Base-by-base conservation (phyloP, 805 yeast species). In the Candida fluviatilis region DNA sequence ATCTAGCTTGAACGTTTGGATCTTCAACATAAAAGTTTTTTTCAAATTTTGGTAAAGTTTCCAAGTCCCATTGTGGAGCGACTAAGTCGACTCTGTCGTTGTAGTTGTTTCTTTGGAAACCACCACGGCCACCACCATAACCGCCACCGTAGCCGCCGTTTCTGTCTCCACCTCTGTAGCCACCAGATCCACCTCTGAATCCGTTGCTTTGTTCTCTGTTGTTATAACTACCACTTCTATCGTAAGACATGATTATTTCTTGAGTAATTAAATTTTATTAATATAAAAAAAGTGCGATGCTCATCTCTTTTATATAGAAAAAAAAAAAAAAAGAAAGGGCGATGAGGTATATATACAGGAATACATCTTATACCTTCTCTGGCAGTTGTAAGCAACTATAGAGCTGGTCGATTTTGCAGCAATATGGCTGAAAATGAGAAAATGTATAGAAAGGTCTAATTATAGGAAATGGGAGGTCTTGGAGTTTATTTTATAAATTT, bases 1-100 rank as follows among this genome's bases (percentile, higher is more conserved):
- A 59, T 66, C 97, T 85, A 33, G 66, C 71, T 43, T 86, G 65
- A 45, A 93, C 98, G 38, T 64, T 64, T 42, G 86, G 85, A 58
- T 84, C 82, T 72, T 93, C 99, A 46, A 73, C 72, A 71, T 93
- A 93, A 60, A 93, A 93, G 66, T 93, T 88, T 73, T 93, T 93
- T 67, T 90, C 96, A 59, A 93, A 93, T 58, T 80, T 80, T 53
- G 96, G 95, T 57, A 93, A 70, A 29, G 78, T 62, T 43, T 76
- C 82, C 38, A 77, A 50, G 62, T 86, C 93, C 87, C 93, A 93
- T 46, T 84, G 78, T 54, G 90, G 97, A 48, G 79, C 76, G 47
- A 72, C 64, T 55, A 88, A 70, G 54, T 72, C 71, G 34, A 60
- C 58, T 51, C 70, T 58, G 42, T 66, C 71, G 43, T 68, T 65